phyloP scores from a whole-genome alignment of 352 stramenopile genomes.

The Blastocystis sp. region DNA sequence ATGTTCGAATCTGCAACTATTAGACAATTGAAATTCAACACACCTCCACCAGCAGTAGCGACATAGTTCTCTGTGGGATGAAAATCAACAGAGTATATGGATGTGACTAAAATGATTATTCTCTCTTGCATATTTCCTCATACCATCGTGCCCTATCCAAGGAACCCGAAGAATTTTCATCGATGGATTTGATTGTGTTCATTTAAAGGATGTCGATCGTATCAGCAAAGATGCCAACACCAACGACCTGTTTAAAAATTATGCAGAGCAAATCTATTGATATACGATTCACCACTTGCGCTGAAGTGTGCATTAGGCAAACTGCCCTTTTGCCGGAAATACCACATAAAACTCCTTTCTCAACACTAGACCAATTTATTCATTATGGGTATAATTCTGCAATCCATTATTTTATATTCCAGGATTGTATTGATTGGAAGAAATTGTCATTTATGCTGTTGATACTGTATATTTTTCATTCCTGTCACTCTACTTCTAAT shows the following conservation, averaged over 20 bases:
- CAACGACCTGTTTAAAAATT: conserved; percentile 49
- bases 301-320: conserved; percentile 63
- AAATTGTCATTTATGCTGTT: neutral
- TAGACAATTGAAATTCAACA: neutral
- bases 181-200: conserved; percentile 5
- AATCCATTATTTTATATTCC: no score
- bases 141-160: conserved; percentile 59
- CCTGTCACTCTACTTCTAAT: no score
- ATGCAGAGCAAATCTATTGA: conserved; percentile 63
- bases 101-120: conserved; percentile 31
- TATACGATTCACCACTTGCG: conserved; percentile 62
- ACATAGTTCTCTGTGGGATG: conserved; percentile 25
- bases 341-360: neutral
- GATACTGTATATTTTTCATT: neutral
- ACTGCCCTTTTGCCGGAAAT: conserved; percentile 40
- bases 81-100: conserved; percentile 52
- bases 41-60: conserved; percentile 48
- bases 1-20: conserved; percentile 23
- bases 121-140: neutral
- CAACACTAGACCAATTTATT: neutral
- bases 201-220: conserved; percentile 41
- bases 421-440: no score
- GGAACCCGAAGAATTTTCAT: conserved; percentile 50
- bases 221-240: conserved; percentile 63
- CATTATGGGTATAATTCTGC: neutral